Evolutionary conservation across 495 filamentous ascomycete species (phyloP).

Genomic region (Lichenothelia convexa): DNA sequence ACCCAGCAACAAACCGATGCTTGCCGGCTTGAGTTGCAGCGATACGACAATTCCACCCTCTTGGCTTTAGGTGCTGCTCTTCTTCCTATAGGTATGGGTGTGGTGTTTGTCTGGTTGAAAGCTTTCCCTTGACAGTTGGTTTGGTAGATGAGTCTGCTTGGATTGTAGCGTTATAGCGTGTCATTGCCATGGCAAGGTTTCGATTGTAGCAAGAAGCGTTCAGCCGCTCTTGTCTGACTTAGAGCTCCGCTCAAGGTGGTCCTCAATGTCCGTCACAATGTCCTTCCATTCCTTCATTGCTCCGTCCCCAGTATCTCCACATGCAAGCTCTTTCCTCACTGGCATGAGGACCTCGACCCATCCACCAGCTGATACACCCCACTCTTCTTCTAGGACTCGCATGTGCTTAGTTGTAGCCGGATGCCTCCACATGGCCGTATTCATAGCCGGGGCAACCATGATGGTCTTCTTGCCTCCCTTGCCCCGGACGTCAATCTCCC

Average conservation of each 20-base stretch:
- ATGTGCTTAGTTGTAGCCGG: constrained; percentile 61
- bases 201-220: too few species aligned
- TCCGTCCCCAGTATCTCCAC: constrained; percentile 61
- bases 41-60: too few species aligned
- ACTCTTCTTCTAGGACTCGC: constrained; percentile 48
- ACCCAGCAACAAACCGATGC: too few species aligned
- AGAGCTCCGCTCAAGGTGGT: constrained; percentile 23
- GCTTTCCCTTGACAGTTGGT: too few species aligned
- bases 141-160: too few species aligned
- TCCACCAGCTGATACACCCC: constrained; percentile 37
- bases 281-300: constrained; percentile 64
- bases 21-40: too few species aligned
- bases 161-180: too few species aligned
- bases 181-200: too few species aligned
- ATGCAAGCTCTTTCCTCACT: constrained; percentile 55
- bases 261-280: constrained; percentile 45
- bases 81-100: too few species aligned
- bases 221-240: too few species aligned
- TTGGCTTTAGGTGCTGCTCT: too few species aligned
- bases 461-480: constrained; percentile 31
- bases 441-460: constrained; percentile 61
- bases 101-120: too few species aligned
- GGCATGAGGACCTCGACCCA: constrained; percentile 64
- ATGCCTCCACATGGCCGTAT: constrained; percentile 80
- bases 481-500: constrained; percentile 30